Conservation (phyloP, 2,329 filamentous ascomycete species). For the Colletotrichum sp. region DNA sequence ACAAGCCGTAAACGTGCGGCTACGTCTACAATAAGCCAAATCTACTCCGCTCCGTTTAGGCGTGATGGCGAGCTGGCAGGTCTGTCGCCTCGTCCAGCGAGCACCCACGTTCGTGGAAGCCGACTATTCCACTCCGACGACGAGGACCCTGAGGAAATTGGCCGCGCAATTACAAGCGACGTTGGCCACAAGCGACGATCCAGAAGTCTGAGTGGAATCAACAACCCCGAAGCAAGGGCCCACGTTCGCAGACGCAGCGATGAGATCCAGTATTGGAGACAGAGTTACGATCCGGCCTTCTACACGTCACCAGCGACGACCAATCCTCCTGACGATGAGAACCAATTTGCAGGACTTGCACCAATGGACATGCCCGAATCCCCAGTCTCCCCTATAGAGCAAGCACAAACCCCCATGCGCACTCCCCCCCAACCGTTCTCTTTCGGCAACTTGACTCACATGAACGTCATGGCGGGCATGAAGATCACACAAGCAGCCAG, state of each 20-base stretch:
- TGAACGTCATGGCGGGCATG: conserved; percentile 56
- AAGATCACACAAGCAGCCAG: conserved; percentile 62
- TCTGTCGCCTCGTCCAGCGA: conserved; percentile 66
- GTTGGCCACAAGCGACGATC: conserved; percentile 59
- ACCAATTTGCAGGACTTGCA: conserved; percentile 32
- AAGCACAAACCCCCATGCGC: conserved; percentile 30
- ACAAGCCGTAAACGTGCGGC: conserved; percentile 45
- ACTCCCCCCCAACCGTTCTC: conserved; percentile 57
- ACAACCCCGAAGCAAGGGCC: neutral
- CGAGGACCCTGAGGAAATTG: conserved; percentile 60
- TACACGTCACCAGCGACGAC: conserved; percentile 55
- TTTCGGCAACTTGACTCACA: conserved; percentile 53
- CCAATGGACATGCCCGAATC: conserved; percentile 37
- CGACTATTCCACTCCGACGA: conserved; percentile 36
- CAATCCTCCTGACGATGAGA: conserved; percentile 40
- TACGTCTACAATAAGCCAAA: conserved; percentile 42
- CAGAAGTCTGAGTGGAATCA: conserved; percentile 54
- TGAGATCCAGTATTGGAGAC: conserved; percentile 69
- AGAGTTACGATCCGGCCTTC: conserved; percentile 60
- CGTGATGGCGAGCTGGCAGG: conserved; percentile 53
- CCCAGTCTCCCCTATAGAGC: conserved; percentile 29
- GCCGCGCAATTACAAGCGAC: conserved; percentile 66
- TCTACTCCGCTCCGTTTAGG: conserved; percentile 39
- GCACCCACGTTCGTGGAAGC: conserved; percentile 58
- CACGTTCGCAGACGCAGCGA: conserved; percentile 59